Percentiles rank a stretch among this genome's conserved stretches.
Evolutionary conservation across 495 filamentous ascomycete species (phyloP).

Genomic region (Oidiodendron maius): DNA sequence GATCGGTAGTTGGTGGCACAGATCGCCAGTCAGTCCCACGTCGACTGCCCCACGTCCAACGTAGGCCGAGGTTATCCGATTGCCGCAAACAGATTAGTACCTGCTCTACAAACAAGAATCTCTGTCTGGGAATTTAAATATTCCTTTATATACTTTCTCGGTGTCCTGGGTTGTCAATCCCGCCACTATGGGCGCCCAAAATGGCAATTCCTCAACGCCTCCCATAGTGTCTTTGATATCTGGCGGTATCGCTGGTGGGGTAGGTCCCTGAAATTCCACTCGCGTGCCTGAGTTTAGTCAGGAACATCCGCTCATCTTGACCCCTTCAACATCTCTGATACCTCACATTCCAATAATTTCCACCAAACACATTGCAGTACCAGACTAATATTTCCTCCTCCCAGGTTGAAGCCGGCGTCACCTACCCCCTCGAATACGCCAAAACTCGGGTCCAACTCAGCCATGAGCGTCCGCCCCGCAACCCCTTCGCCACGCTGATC

Average conservation of each 20-base stretch:
- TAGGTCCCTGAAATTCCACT: constrained; percentile 9
- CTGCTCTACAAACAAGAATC: too few species aligned
- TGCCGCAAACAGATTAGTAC: too few species aligned
- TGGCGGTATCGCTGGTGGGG: constrained; percentile 18
- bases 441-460: constrained; percentile 21
- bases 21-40: too few species aligned
- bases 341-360: background rate
- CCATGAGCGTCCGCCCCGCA: constrained; percentile 25
- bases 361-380: background rate
- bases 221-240: constrained; percentile 12
- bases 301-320: too few species aligned
- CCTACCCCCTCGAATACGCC: constrained; percentile 17
- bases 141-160: too few species aligned
- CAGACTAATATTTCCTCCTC: background rate
- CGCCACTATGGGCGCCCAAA: background rate
- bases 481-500: constrained; percentile 40
- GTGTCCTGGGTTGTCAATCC: too few species aligned
- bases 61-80: too few species aligned
- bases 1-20: too few species aligned
- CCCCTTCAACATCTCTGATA: too few species aligned
- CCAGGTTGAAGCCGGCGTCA: constrained; percentile 1
- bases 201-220: constrained; percentile 21
- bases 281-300: constrained; percentile 11
- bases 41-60: too few species aligned
- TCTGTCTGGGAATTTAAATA: too few species aligned